Base-by-base conservation (phyloP, 2,329 filamentous ascomycete species). In the Ophiostoma angusticollis region DNA sequence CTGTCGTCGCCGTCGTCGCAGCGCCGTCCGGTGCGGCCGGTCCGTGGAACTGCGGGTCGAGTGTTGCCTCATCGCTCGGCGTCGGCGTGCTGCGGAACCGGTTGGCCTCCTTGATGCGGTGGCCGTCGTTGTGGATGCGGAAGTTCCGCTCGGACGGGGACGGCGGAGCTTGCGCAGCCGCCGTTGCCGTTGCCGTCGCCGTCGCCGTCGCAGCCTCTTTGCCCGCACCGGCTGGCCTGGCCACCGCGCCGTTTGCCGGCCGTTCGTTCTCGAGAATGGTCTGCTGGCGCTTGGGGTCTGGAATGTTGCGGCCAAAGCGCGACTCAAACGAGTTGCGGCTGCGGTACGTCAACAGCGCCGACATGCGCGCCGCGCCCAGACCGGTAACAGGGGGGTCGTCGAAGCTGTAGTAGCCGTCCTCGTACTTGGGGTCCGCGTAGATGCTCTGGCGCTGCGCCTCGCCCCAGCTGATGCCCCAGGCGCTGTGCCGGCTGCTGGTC, bases 341-440 rank as follows among this genome's bases (percentile, higher is more conserved):
- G 49, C 91, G 78, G 62, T 98, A 98, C 6, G 91, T 98, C 51
- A 98, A 67, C 27, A 98, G 73, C 2, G 91, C 91, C 41, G 87
- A 85, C 91, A 98, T 98, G 52, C 91, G 85, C 19, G 91, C 91
- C 7, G 91, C 91, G 11, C 87, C 86, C 2, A 98, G 72, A 1
- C 91, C 91, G 1, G 86, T 81, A 0, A 78, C 67, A 1, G 91
- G 91, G 24, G 87, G 87, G 50, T 96, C 85, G 23, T 82, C 72
- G 52, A 91, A 93, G 1, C 76, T 54, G 56, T 96, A 98, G 62
- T 95, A 96, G 31, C 91, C 91, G 53, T 96, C 87, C 45, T 95
- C 86, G 58, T 98, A 98, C 64, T 95, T 96, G 23, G 91, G 91
- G 56, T 98, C 91, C 28, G 85, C 87, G 62, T 96, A 98, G 57